These are phyloP conservation scores for Lodderomyces pseudojiufengensis DNA, from an alignment of 1,139 yeast genomes.

Conservation along the genomic window DNA sequence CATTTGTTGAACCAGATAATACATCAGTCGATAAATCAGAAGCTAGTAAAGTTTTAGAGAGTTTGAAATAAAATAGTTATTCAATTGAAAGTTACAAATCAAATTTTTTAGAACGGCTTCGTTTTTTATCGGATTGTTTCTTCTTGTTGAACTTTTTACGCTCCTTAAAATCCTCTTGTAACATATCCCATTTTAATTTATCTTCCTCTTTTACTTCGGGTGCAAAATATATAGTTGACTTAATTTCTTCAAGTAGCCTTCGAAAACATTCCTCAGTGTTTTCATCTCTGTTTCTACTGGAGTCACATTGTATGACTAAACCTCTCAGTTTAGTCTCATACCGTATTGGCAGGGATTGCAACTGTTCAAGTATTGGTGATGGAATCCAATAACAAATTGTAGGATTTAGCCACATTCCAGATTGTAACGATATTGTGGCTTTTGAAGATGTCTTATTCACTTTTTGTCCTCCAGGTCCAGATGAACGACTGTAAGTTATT, in stretches of 20 bases:
- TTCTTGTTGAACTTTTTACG: conserved; percentile 51
- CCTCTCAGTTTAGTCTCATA: conserved; percentile 59
- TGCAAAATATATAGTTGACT: conserved; percentile 44
- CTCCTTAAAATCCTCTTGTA: conserved; percentile 45
- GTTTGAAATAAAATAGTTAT: too few species aligned
- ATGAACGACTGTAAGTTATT: conserved; percentile 62
- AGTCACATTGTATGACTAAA: conserved; percentile 60
- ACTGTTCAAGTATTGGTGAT: conserved; percentile 40
- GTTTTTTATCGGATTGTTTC: conserved; percentile 52
- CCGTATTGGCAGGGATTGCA: conserved; percentile 38
- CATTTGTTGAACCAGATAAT: conserved; percentile 79
- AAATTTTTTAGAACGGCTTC: conserved; percentile 40
- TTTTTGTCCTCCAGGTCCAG: conserved; percentile 96
- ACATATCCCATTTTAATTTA: conserved; percentile 51
- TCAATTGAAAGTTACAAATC: too few species aligned
- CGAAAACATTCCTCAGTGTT: conserved; percentile 59
- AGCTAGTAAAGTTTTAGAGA: conserved; percentile 36
- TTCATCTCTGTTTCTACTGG: conserved; percentile 52
- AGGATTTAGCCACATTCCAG: conserved; percentile 47
- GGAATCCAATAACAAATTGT: conserved; percentile 61
- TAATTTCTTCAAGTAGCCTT: conserved; percentile 55
- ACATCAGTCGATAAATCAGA: conserved; percentile 57
- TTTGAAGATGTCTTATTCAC: conserved; percentile 83
- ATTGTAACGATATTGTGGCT: conserved; percentile 59
- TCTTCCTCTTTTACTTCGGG: conserved; percentile 49